phyloP scores from a whole-genome alignment of 1,284 basidiomycete genomes.

The Rhodotorula sp. region DNA sequence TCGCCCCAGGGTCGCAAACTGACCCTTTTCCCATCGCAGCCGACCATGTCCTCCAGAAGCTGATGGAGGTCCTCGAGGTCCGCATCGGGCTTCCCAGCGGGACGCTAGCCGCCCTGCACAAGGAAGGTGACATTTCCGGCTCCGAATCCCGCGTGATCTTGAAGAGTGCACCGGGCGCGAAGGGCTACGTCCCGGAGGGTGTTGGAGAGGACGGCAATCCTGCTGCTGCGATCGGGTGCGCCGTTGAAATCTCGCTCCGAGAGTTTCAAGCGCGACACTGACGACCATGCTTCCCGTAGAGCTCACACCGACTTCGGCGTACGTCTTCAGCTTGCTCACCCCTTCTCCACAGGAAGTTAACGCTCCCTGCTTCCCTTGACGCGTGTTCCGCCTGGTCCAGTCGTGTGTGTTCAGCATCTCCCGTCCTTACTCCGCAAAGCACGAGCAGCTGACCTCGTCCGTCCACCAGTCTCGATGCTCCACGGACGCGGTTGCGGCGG shows the following conservation, averaged over 20 bases:
- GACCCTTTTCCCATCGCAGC: background rate
- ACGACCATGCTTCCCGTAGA: background rate
- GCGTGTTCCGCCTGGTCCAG: background rate
- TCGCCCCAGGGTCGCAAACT: too few relatives aligned
- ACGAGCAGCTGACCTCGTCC: background rate
- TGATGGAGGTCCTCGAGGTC: constrained; percentile 28
- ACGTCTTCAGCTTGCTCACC: constrained; percentile 1
- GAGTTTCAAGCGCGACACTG: too few relatives aligned
- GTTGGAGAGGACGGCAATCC: constrained; percentile 29
- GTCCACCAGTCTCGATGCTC: constrained; percentile 33
- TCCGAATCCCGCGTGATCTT: constrained; percentile 28
- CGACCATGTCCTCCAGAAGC: constrained; percentile 25
- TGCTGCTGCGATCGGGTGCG: constrained; percentile 32
- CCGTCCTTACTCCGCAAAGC: background rate
- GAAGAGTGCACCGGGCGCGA: constrained; percentile 23
- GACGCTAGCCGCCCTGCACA: constrained; percentile 26
- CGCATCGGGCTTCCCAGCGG: constrained; percentile 27
- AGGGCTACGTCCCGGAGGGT: constrained; percentile 20
- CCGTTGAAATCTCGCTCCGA: background rate
- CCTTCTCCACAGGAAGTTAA: background rate
- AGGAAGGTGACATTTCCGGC: constrained; percentile 26
- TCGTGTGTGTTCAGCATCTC: background rate
- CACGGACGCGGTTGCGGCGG: constrained; percentile 42
- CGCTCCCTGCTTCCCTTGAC: background rate
- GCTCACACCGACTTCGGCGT: constrained; percentile 55